These are phyloP conservation scores for Salvia sclarea DNA, from an alignment of 305 asterid species.

Conservation along the genomic window DNA sequence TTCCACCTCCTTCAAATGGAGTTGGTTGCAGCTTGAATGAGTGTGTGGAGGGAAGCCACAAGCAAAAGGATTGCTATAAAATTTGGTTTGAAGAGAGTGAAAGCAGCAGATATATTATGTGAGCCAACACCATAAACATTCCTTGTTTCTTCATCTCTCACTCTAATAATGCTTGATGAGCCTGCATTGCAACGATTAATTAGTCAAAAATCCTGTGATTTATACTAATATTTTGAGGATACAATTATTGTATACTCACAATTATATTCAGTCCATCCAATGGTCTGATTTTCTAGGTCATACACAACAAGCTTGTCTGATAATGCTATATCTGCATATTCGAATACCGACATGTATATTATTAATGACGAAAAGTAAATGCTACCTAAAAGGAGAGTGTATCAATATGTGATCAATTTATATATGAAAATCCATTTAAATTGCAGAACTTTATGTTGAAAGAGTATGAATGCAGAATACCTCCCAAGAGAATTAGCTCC, in stretches of 20 bases:
- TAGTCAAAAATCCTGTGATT: no score
- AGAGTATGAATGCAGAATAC: no score
- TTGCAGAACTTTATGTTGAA: no score
- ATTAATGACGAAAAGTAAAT: slow-evolving; percentile 2
- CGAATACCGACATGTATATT: no score
- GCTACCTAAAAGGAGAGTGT: not conserved
- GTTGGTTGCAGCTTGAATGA: no score
- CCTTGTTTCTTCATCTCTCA: slow-evolving; percentile 62
- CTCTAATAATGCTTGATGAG: slow-evolving; percentile 68
- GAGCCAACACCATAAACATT: slow-evolving; percentile 49
- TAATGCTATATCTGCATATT: slow-evolving; percentile 57
- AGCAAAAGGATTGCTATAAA: slow-evolving; percentile 40
- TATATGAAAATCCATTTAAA: no score
- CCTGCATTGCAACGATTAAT: no score
- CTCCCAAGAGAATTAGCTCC: slow-evolving; percentile 83
- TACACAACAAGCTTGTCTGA: slow-evolving; percentile 58
- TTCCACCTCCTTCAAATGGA: no score
- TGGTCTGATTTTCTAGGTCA: slow-evolving; percentile 63
- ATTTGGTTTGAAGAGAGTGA: slow-evolving; percentile 22
- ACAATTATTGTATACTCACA: slow-evolving; percentile 46
- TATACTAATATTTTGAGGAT: slow-evolving; percentile 15
- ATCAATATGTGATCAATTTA: slow-evolving; percentile 2
- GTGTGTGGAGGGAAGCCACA: slow-evolving; percentile 34
- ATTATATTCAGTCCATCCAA: slow-evolving; percentile 64
- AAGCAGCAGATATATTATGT: slow-evolving; percentile 49